Evolutionary conservation across 495 filamentous ascomycete genomes (phyloP).

Genomic region (Penicillium waksmanii): DNA sequence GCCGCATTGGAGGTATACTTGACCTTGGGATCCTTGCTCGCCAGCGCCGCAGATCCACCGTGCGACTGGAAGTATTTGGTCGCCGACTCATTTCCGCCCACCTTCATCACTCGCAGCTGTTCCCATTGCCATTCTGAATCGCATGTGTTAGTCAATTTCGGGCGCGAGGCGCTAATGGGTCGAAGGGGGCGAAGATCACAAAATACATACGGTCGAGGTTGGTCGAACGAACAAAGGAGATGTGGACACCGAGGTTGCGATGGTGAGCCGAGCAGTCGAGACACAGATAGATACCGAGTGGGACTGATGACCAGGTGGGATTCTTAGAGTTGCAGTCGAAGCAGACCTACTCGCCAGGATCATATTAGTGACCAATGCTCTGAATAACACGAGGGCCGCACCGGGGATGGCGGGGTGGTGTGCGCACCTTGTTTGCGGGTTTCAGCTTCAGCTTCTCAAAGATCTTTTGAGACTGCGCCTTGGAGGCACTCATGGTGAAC

Average conservation of each 20-base stretch:
- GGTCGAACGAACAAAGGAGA: slow-evolving; percentile 97
- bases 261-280: slow-evolving; percentile 95
- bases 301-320: slow-evolving; percentile 97
- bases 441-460: slow-evolving; percentile 97
- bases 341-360: slow-evolving; percentile 66
- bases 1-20: slow-evolving; percentile 93
- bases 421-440: slow-evolving; percentile 85
- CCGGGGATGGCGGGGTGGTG: slow-evolving; percentile 28
- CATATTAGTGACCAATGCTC: slow-evolving; percentile 29
- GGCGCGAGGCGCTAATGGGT: neutral
- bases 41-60: slow-evolving; percentile 88
- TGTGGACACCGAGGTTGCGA: slow-evolving; percentile 88
- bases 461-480: slow-evolving; percentile 93
- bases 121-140: slow-evolving; percentile 97
- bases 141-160: slow-evolving; percentile 23
- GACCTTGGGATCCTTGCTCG: slow-evolving; percentile 92
- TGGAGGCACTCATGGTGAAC: slow-evolving; percentile 78
- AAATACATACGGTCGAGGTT: slow-evolving; percentile 91
- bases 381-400: slow-evolving; percentile 16
- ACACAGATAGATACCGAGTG: slow-evolving; percentile 96
- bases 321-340: slow-evolving; percentile 98
- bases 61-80: slow-evolving; percentile 97
- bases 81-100: slow-evolving; percentile 96
- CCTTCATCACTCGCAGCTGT: slow-evolving; percentile 96
- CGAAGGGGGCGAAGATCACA: slow-evolving; percentile 1